These are phyloP conservation scores for Basidiobolus meristosporus DNA, from an alignment of 371 early-diverging fungal genomes.

Conservation along the genomic window DNA sequence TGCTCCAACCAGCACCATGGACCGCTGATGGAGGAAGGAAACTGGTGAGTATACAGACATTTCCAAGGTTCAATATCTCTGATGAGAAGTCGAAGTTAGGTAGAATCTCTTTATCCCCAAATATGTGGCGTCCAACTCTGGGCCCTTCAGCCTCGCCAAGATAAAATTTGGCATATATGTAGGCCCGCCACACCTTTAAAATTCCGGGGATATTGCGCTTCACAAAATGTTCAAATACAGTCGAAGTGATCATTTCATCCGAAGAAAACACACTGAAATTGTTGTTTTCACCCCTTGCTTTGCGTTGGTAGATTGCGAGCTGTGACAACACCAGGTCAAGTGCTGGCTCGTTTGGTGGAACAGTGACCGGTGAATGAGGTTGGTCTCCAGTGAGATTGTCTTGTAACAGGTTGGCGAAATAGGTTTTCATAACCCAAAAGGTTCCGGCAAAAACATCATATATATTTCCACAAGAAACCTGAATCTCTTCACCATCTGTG, in stretches of 20 bases:
- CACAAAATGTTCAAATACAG: constrained; percentile 14
- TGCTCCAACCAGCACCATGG: constrained; percentile 9
- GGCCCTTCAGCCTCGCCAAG: constrained; percentile 5
- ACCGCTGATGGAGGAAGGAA: constrained; percentile 12
- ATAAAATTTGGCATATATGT: constrained; percentile 23
- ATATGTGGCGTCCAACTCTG: background rate
- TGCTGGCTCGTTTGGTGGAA: background rate
- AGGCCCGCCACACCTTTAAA: constrained; percentile 18
- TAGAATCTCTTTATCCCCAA: background rate
- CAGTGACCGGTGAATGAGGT: background rate
- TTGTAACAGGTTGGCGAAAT: constrained; percentile 2
- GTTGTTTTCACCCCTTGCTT: constrained; percentile 3
- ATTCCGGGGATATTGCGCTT: constrained; percentile 20
- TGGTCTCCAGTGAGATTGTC: background rate
- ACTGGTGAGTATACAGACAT: constrained; percentile 21
- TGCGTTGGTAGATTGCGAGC: constrained; percentile 1
- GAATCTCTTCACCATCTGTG: background rate
- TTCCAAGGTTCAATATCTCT: constrained; percentile 14
- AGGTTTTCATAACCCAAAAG: constrained; percentile 1
- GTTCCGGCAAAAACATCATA: background rate
- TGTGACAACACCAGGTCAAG: background rate
- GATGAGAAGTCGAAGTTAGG: constrained; percentile 5
- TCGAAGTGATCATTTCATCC: constrained; percentile 6
- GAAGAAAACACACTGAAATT: constrained; percentile 5
- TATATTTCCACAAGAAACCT: background rate